Evolutionary conservation across 2,329 filamentous ascomycete genomes (phyloP), one percentile per base, ranked within the genome.

Genomic region (Hypoxylon sp.): DNA sequence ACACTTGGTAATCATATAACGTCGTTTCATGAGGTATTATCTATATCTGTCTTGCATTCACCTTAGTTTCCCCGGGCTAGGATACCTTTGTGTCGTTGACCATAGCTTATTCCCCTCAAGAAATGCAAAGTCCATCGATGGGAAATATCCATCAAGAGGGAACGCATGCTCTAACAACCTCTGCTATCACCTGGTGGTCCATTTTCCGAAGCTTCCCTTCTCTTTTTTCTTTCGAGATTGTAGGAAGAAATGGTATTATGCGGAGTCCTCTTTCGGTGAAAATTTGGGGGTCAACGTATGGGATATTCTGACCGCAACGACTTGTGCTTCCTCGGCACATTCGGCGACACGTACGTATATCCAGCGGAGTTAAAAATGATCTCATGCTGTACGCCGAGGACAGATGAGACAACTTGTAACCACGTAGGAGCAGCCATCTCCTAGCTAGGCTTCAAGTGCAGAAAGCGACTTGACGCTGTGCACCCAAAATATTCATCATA

Each of bases 401-500:
- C 30, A 3, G 43, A 19, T 48, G 43, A 49, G 30, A 30, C 17
- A 36, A 30, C 55, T 14, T 14, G 25, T 49, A 46, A 30, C 30
- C 48, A 38, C 19, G 30, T 28, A 17, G 34, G 34, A 38, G 56
- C 9, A 32, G 43, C 19, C 34, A 9, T 32, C 2, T 23, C 17
- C 30, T 2, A 49, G 10, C 9, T 23, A 28, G 55, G 21, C 17
- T 19, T 50, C 2, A 13, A 28, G 30, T 9, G 23, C 28, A 43
- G 30, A 59, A 59, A 41, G 46, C 36, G 50, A 51, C 7, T 59
- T 25, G 23, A 59, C 43, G 56, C 7, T 41, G 56, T 59, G 56
- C 32, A 51, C 46, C 56, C 50, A 43, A 3, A 48, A 46, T 34
- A n/a, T 32, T 25, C 34, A 41, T 53, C 34, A 53, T 41, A 14